A percentile compares a stretch with the other conserved stretches of the same genome.
Conservation (phyloP, 2,329 filamentous ascomycete genomes). For the Diaporthe batatas region DNA sequence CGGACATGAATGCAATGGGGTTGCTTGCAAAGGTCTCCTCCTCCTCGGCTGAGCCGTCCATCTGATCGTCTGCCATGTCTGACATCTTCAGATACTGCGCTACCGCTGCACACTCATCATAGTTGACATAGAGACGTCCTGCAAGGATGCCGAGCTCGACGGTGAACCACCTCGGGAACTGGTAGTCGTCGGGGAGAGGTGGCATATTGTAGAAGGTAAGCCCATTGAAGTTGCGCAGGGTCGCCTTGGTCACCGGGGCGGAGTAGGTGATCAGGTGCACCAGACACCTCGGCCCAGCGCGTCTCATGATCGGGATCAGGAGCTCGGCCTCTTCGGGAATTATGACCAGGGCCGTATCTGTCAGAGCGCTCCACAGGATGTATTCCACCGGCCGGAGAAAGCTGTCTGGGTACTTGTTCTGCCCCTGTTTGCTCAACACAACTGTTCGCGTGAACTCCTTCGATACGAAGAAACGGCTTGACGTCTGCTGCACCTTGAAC, state of each 20-base stretch:
- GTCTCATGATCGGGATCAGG: constrained; percentile 61
- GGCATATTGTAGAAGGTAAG: constrained; percentile 68
- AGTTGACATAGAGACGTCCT: constrained; percentile 72
- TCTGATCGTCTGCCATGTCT: constrained; percentile 26
- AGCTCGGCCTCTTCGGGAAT: constrained; percentile 74
- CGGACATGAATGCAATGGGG: constrained; percentile 63
- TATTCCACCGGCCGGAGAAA: constrained; percentile 68
- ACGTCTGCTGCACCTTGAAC: constrained; percentile 47
- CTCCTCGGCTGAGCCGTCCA: background rate
- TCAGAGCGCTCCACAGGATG: constrained; percentile 67
- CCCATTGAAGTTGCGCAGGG: constrained; percentile 68
- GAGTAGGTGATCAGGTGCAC: constrained; percentile 69
- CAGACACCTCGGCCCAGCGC: constrained; percentile 1
- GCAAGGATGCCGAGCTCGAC: constrained; percentile 72
- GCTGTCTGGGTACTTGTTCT: constrained; percentile 48
- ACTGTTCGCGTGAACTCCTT: constrained; percentile 64
- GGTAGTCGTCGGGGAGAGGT: constrained; percentile 53
- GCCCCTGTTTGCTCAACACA: constrained; percentile 45
- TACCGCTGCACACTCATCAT: constrained; percentile 57
- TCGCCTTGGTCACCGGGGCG: constrained; percentile 70
- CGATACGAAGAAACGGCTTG: constrained; percentile 53
- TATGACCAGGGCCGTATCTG: constrained; percentile 66
- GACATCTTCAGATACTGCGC: constrained; percentile 50
- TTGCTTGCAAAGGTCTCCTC: constrained; percentile 47
- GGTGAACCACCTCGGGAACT: constrained; percentile 64